Evolutionary conservation across 768 basidiomycete genomes (phyloP).

Genomic region (Cyclocybe cylindracea): DNA sequence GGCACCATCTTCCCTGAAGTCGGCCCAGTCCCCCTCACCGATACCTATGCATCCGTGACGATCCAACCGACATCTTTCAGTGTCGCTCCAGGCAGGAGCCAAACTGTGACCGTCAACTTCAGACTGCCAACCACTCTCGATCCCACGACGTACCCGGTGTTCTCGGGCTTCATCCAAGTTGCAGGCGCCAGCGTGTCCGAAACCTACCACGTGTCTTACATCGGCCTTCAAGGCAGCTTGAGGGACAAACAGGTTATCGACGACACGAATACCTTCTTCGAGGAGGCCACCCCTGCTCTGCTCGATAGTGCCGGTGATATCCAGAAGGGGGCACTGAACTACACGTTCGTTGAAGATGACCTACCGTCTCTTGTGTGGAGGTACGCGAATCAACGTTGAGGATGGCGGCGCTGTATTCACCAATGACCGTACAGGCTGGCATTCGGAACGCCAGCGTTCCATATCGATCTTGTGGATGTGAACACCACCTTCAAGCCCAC

Average conservation of each 20-base stretch:
- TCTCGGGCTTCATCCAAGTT: constrained; percentile 58
- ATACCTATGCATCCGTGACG: constrained; percentile 41
- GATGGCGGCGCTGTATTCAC: background rate
- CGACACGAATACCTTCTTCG: constrained; percentile 47
- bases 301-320: constrained; percentile 39
- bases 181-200: constrained; percentile 28
- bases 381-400: constrained; percentile 12
- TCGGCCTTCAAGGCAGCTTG: constrained; percentile 41
- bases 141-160: constrained; percentile 51
- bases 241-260: constrained; percentile 53
- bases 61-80: constrained; percentile 45
- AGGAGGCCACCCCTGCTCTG: constrained; percentile 40
- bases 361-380: constrained; percentile 41
- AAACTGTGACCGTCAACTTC: constrained; percentile 45
- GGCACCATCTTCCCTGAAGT: constrained; percentile 37
- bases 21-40: constrained; percentile 52
- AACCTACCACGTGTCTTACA: constrained; percentile 43
- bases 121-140: constrained; percentile 41
- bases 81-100: constrained; percentile 41
- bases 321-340: constrained; percentile 41
- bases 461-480: constrained; percentile 46
- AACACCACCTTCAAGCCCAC: constrained; percentile 38
- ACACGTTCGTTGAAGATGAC: constrained; percentile 44
- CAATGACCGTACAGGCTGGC: constrained; percentile 27
- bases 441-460: constrained; percentile 49